These are phyloP conservation scores for Striga hermonthica DNA, from an alignment of 305 asterid species.

Conservation along the genomic window DNA sequence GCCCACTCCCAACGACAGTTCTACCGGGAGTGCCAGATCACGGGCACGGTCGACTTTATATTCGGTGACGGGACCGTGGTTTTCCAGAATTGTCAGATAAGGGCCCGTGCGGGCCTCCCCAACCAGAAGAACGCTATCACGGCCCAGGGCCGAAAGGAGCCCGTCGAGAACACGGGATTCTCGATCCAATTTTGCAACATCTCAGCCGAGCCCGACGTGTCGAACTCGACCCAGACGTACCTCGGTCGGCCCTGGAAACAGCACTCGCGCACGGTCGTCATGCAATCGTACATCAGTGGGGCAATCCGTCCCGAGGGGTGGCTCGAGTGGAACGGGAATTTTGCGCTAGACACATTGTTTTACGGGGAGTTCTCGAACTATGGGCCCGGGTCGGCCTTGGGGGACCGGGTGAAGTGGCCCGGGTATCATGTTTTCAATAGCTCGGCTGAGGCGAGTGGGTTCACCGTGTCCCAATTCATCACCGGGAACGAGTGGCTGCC, in stretches of 20 bases:
- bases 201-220: slow-evolving; percentile 49
- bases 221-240: slow-evolving; percentile 56
- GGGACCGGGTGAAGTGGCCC: slow-evolving; percentile 10
- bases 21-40: slow-evolving; percentile 62
- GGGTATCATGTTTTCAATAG: slow-evolving; percentile 38
- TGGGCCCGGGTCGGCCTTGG: neutral
- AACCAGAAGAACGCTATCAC: slow-evolving; percentile 80
- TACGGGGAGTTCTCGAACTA: slow-evolving; percentile 8
- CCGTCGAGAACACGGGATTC: slow-evolving; percentile 55
- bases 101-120: slow-evolving; percentile 61
- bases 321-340: slow-evolving; percentile 15
- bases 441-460: slow-evolving; percentile 45
- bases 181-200: slow-evolving; percentile 72
- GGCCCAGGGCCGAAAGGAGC: slow-evolving; percentile 69
- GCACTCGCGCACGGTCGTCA: neutral
- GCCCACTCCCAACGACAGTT: slow-evolving; percentile 86
- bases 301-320: slow-evolving; percentile 2
- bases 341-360: neutral
- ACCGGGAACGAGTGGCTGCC: slow-evolving; percentile 79
- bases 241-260: slow-evolving; percentile 11
- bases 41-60: slow-evolving; percentile 83
- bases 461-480: slow-evolving; percentile 70
- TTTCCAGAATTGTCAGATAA: slow-evolving; percentile 63
- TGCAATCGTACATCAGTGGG: slow-evolving; percentile 11
- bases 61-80: slow-evolving; percentile 74